phyloP scores from a whole-genome alignment of 139 green algal genomes.

The Medakamo hakoo region DNA sequence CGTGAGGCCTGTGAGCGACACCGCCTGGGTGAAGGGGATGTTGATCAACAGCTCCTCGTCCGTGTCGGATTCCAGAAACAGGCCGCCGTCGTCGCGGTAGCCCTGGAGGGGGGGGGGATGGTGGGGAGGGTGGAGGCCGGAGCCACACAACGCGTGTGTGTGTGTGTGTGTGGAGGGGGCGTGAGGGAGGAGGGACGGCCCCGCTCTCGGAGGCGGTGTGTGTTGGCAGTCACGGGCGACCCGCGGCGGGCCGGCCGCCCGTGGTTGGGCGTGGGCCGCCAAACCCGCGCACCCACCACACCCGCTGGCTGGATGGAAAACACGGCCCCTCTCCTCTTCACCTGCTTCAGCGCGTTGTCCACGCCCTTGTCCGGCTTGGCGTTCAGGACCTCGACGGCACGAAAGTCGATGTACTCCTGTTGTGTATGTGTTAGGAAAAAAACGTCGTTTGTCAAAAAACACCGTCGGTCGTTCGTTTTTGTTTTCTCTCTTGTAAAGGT shows the following conservation, averaged over 20 bases:
- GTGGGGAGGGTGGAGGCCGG: not conserved
- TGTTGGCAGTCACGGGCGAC: no score
- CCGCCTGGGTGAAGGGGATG: constrained; percentile 53
- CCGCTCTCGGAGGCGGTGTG: no score
- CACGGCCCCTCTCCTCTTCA: not conserved
- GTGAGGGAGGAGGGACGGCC: no score
- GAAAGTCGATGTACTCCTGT: constrained; percentile 50
- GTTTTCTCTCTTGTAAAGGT: not conserved
- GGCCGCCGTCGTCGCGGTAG: constrained; percentile 51
- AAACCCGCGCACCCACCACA: not conserved
- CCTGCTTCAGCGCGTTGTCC: constrained; percentile 49
- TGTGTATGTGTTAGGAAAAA: constrained; percentile 2
- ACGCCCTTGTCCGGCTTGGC: constrained; percentile 28
- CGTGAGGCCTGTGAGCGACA: constrained; percentile 44
- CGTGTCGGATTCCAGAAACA: constrained; percentile 60
- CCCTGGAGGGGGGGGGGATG: constrained; percentile 20
- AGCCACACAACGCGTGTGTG: no score
- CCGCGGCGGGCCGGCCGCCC: no score
- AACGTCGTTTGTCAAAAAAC: not conserved
- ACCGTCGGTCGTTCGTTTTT: not conserved
- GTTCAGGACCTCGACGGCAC: constrained; percentile 61
- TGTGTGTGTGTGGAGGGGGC: no score
- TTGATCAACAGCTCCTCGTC: constrained; percentile 82
- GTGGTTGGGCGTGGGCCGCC: no score
- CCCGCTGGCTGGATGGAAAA: not conserved